Evolutionary conservation across 2,329 filamentous ascomycete species (phyloP), one percentile per base, ranked within the genome.

Genomic region (Cercospora zeae-maydis): DNA sequence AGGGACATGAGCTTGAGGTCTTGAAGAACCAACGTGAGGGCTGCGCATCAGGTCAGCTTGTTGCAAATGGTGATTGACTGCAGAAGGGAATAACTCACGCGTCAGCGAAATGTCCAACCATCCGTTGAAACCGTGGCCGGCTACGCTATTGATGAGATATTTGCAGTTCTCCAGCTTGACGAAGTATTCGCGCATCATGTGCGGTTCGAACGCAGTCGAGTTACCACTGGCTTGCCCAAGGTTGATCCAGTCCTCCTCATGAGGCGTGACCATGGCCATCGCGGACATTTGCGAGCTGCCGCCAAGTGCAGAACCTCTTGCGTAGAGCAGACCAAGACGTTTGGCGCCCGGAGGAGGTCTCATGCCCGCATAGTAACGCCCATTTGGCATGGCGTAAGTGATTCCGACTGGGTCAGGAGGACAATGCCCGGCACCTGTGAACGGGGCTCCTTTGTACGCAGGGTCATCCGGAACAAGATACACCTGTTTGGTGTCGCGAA

Each of bases 211-310:
- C 1, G 42, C 21, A 0, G 83, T 84, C 1, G 71, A 65, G 66
- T 89, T 86, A 2, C 85, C 85, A 0, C 86, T 88, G 19, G 86
- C 70, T 10, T 73, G 72, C 1, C 80, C 81, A 61, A 88, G 83
- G 66, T 82, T 74, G 52, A 85, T 78, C 75, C 83, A 88, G 72
- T 88, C 86, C 24, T 79, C 81, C 45, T 82, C 78, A 61, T 84
- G 61, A 0, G 86, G 85, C 62, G 85, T 82, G 30, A 86, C 77
- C 27, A 82, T 79, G 54, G 88, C 82, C 51, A 86, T 74, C 4
- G 84, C 85, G 34, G 86, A 86, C 75, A 89, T 86, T 10, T 82
- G 80, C 4, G 82, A 79, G 73, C 84, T 86, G 4, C 84, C 84
- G 47, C 84, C 84, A 0, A 86, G 74, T 1, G 78, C 82, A 21